Evolutionary conservation across 768 basidiomycete species (phyloP).

Genomic region (Sarcodon sp.): DNA sequence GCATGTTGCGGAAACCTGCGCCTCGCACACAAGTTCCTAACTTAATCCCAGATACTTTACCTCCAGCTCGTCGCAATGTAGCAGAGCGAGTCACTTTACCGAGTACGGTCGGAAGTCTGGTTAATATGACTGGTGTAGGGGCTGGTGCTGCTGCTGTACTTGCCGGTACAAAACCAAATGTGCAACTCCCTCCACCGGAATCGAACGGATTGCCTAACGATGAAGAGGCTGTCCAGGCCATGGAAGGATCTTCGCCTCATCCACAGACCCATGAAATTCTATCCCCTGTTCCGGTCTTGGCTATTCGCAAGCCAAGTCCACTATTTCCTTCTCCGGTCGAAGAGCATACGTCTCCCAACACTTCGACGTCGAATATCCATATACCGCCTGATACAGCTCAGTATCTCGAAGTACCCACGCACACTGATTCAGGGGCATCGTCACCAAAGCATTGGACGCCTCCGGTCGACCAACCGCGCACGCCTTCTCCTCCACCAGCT

Average conservation of each 20-base stretch:
- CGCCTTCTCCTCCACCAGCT: slow-evolving; percentile 1
- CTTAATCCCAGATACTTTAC: too few species aligned
- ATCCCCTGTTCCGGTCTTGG: slow-evolving; percentile 9
- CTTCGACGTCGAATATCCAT: too few species aligned
- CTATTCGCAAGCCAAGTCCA: too few species aligned
- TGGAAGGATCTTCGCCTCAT: background rate
- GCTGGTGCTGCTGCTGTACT: background rate
- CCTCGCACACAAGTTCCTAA: too few species aligned
- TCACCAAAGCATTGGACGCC: background rate
- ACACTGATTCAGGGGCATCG: background rate
- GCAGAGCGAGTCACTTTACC: too few species aligned
- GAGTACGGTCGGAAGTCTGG: too few species aligned
- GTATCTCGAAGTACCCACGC: background rate
- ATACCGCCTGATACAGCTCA: background rate
- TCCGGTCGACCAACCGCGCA: background rate
- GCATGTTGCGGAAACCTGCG: too few species aligned
- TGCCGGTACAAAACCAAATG: background rate
- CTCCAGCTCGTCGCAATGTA: too few species aligned
- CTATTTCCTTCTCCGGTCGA: too few species aligned
- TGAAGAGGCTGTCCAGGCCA: too few species aligned
- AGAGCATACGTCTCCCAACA: too few species aligned
- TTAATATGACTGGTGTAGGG: background rate
- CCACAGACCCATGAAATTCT: background rate
- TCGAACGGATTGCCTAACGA: too few species aligned
- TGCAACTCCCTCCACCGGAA: background rate